Evolutionary conservation across 164 flowering plant genomes (phyloP), one percentile per base, ranked within the genome.

Genomic region (Annona cherimola): DNA sequence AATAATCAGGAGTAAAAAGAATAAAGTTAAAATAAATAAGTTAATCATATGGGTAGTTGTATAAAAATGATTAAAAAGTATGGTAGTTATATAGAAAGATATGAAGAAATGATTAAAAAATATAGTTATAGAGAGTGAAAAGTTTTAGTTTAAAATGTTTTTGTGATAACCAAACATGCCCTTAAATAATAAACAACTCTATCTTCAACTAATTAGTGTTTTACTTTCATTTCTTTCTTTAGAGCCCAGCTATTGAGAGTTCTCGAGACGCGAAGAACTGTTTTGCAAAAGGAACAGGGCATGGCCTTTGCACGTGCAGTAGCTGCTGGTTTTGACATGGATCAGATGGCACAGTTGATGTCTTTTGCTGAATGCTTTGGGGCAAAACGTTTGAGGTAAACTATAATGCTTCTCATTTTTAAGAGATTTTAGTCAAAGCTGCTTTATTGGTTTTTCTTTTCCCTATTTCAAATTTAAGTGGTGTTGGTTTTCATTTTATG

Each of bases 221-320:
- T 45, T 45, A 43, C 69, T 16, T 61, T 26, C 19, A n/a, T 71
- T 57, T 76, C 60, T 66, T 71, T 77, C 35, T 46, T 73, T 82
- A 96, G 99, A 83, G 93, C 86, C 79, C 89, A 93, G 81, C 91
- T 96, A 67, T 63, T 92, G 76, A 89, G 82, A 79, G 96, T 93
- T 64, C 85, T 93, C 69, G 96, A 93, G 84, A 83, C 96, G 71
- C 92, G 99, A 62, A 90, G 82, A 80, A 79, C 74, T 43, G 85
- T 84, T 73, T 86, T 96, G 72, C 90, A 84, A 80, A 96, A 96
- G 75, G 99, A 96, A 83, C 99, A 96, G 83, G 97, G 92, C 62
- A 93, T 96, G 99, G 97, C 99, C 63, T 96, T 96, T 86, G 99
- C 98, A 67, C 92, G 97, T 72, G 96, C 99, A 73, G 90, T 85